phyloP scores from a whole-genome alignment of 108 stramenopile genomes.

The Fistulifera pelliculosa region DNA sequence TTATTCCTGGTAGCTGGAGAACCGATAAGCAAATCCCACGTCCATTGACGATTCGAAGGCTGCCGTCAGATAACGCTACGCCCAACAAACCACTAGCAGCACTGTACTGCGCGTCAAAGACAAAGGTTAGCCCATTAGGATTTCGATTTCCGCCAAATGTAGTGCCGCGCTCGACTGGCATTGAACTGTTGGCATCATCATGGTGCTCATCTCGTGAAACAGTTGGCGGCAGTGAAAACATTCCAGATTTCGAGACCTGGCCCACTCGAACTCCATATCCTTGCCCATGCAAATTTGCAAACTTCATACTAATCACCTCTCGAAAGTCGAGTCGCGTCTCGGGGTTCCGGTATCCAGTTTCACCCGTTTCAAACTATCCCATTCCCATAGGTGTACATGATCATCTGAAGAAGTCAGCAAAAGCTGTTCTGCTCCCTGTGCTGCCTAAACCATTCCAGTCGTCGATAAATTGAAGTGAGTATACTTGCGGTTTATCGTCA shows the following conservation, averaged over 20 bases:
- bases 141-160: slow-evolving; percentile 76
- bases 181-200: background rate
- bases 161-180: background rate
- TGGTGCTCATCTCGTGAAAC: slow-evolving; percentile 14
- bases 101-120: slow-evolving; percentile 76
- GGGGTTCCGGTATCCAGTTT: background rate
- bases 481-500: slow-evolving; percentile 67
- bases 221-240: slow-evolving; percentile 4
- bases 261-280: slow-evolving; percentile 39
- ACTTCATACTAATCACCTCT: slow-evolving; percentile 52
- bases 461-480: slow-evolving; percentile 73
- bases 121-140: slow-evolving; percentile 62
- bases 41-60: slow-evolving; percentile 49
- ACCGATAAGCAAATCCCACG: slow-evolving; percentile 50
- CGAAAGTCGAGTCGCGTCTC: slow-evolving; percentile 16
- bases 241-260: slow-evolving; percentile 16
- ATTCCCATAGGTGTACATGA: slow-evolving; percentile 70
- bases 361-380: slow-evolving; percentile 5
- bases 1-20: slow-evolving; percentile 35
- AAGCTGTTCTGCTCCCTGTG: slow-evolving; percentile 21
- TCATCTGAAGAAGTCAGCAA: slow-evolving; percentile 76
- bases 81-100: slow-evolving; percentile 58
- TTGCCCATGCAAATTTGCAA: slow-evolving; percentile 21
- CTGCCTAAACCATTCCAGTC: slow-evolving; percentile 34
- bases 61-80: slow-evolving; percentile 79